Evolutionary conservation across 2,329 filamentous ascomycete species (phyloP), one percentile per base, ranked within the genome.

Genomic region (Fusarium goolgardi): DNA sequence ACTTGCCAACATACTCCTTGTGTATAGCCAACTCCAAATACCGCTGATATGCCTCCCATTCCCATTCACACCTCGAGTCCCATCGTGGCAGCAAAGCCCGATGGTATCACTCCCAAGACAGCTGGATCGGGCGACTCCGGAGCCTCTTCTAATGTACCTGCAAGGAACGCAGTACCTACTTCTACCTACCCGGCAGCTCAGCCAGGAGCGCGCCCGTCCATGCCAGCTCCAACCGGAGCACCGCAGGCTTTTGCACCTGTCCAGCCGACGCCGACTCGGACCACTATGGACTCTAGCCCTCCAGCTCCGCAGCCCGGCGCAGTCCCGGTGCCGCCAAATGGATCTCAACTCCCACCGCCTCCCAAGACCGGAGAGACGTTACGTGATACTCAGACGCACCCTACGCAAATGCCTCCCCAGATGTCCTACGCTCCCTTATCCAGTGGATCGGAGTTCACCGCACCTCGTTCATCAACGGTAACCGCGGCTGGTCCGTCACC

Each of bases 1-100:
- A 53, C 31, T 35, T 34, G 32, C 15, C 10, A 29, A 29, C 10
- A 43, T 20, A 51, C 31, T 40, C 8, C 18, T 13, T 31, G 27
- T 18, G 27, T 39, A 37, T 44, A 35, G 16, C 16, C 20, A 51
- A 40, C 34, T 44, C n/a, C 10, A 41, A 16, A 40, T 55, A 35
- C 32, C 37, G 29, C 10, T 50, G 79, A 46, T n/a, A 90, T 90
- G 87, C 82, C 87, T 49, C 83, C 86, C n/a, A 84, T 90, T 64
- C 85, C 84, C 47, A 83, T 89, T 41, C 87, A 88, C 76, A 84
- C 82, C 35, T 77, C 84, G 55, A 88, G 85, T 75, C 87, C 88
- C 45, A 88, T 90, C 75, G 85, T 81, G 71, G 83, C 85, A 37
- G 79, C 83, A 59, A 88, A 87, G 77, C 80, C 86, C 6, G 35